Evolutionary conservation across 2,329 filamentous ascomycete species (phyloP), one percentile per base, ranked within the genome.

Genomic region (Penicillium sclerotigenum): DNA sequence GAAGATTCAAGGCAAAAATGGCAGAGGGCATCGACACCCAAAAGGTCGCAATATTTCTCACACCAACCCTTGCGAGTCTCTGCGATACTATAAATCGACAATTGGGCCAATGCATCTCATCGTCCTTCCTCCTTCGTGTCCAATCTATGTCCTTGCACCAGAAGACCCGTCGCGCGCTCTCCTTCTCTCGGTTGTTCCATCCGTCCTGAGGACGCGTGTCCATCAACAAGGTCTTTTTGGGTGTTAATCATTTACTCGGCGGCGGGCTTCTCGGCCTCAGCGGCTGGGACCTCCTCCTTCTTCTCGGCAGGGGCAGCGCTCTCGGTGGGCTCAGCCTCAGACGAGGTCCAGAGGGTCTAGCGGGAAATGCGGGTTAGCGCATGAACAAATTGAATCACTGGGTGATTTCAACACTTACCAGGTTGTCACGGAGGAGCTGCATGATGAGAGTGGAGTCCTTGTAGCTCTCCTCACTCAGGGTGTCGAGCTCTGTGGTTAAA

Each of bases 401-500:
- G 8, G 36, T 34, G 10, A 7, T 33, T 45, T 18, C 4, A 22
- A 34, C 5, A 77, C 84, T 66, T 83, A 95, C 91, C 76, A 97
- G 77, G 86, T 97, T 97, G 83, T 97, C 92, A 76, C 92, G 89
- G 75, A 97, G 88, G 62, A 97, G 89, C 83, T 97, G 92, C 92
- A 97, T 97, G 81, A 97, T 97, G 71, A 97, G 87, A 63, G 92
- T 97, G 45, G 91, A 96, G 83, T 97, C 92, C 87, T 96, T 96
- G 89, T 97, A 97, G 85, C 90, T 95, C 85, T 97, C 92, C 86
- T 97, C 92, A 77, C 90, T 95, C 68, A 97, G 83, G 68, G 92
- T 96, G 78, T 97, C 92, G 67, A 97, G 90, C 83, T 97, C 91
- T 91, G 73, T 20, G 50, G 47, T 48, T 16, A 20, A n/a, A 9